Percentiles rank a stretch among this genome's conserved stretches.
Evolutionary conservation across 2,329 filamentous ascomycete genomes (phyloP).

Genomic region (Aspergillus fructus): DNA sequence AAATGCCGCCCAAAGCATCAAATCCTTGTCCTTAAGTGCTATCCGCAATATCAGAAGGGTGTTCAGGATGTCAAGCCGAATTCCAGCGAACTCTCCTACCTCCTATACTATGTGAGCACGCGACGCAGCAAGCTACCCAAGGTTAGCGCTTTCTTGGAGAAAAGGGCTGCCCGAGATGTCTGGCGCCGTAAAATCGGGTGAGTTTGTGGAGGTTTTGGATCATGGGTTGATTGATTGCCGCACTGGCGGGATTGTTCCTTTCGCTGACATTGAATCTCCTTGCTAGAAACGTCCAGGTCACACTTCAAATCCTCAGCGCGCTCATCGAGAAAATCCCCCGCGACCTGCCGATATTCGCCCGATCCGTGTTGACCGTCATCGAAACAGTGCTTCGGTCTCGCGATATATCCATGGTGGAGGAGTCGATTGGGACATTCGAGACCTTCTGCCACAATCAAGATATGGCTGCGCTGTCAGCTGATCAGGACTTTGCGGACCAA

Average conservation of each 20-base stretch:
- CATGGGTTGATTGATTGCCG: not conserved
- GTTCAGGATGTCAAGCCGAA: conserved; percentile 93
- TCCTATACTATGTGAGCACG: conserved; percentile 94
- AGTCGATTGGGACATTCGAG: conserved; percentile 81
- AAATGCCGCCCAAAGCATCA: conserved; percentile 88
- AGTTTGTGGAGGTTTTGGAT: conserved; percentile 27
- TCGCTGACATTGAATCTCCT: conserved; percentile 9
- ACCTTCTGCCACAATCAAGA: conserved; percentile 89
- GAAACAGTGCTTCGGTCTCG: conserved; percentile 78
- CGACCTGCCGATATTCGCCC: conserved; percentile 84
- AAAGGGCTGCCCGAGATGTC: conserved; percentile 88
- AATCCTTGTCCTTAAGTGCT: conserved; percentile 93
- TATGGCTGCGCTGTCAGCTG: conserved; percentile 77
- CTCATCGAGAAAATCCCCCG: conserved; percentile 91
- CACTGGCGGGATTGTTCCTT: not conserved
- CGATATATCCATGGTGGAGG: conserved; percentile 91
- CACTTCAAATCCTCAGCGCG: conserved; percentile 84
- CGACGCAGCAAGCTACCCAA: conserved; percentile 94
- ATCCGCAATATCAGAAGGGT: conserved; percentile 87
- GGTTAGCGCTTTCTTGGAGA: conserved; percentile 90
- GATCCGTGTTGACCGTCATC: conserved; percentile 80
- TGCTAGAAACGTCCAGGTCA: conserved; percentile 84
- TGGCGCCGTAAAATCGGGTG: conserved; percentile 86
- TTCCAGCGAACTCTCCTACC: conserved; percentile 92
- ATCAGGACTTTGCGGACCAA: conserved; percentile 76